These are phyloP conservation scores for Pseudogymnoascus sp. DNA, from an alignment of 2,329 filamentous ascomycete genomes.

Conservation along the genomic window DNA sequence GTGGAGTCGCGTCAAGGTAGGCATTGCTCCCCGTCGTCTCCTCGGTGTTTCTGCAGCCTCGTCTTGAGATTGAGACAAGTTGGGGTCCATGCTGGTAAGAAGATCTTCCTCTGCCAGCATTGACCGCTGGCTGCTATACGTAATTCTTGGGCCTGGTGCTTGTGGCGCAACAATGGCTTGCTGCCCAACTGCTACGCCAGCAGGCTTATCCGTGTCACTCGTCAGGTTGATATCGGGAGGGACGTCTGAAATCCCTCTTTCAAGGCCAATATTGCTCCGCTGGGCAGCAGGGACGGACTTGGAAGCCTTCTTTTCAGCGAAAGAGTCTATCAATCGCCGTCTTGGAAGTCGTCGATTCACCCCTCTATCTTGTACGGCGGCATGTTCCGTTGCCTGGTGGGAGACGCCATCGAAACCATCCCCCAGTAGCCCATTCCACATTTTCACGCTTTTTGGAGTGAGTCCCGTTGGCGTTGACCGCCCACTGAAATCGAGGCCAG, in stretches of 20 bases:
- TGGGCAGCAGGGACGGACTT: constrained; percentile 15
- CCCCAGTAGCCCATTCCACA: constrained; percentile 26
- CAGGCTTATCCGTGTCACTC: not conserved
- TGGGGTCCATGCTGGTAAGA: constrained; percentile 19
- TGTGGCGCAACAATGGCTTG: not conserved
- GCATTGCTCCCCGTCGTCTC: constrained; percentile 24
- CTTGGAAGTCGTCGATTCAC: constrained; percentile 18
- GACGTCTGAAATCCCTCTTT: not conserved
- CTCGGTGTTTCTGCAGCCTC: constrained; percentile 15
- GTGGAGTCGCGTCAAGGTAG: constrained; percentile 23
- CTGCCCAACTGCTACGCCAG: not conserved
- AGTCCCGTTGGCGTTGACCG: constrained; percentile 9
- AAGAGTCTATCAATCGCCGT: constrained; percentile 30
- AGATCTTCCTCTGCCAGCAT: constrained; percentile 31
- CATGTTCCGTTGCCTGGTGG: not conserved
- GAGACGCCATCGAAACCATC: constrained; percentile 13
- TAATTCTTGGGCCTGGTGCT: constrained; percentile 27
- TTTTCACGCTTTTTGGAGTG: constrained; percentile 21
- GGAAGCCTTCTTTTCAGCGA: constrained; percentile 26
- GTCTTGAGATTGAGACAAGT: constrained; percentile 14
- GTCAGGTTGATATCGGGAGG: not conserved
- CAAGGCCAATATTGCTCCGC: constrained; percentile 15
- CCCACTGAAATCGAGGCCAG: not conserved
- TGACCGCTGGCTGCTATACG: constrained; percentile 31
- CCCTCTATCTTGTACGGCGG: constrained; percentile 13